These are phyloP conservation scores for Cladosporium cucumerinum DNA, from an alignment of 2,329 filamentous ascomycete species.

Conservation along the genomic window DNA sequence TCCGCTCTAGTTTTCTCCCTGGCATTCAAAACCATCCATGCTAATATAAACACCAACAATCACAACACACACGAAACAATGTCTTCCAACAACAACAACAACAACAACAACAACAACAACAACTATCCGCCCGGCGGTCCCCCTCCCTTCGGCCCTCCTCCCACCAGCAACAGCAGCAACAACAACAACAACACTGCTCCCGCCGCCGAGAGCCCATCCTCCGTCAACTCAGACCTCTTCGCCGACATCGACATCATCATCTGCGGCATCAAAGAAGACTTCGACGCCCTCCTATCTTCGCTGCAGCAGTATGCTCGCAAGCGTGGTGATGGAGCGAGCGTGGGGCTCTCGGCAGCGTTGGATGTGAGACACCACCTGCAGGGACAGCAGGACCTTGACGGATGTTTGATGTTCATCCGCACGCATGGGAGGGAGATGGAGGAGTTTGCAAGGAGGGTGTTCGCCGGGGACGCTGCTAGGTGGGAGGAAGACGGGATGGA, in stretches of 20 bases:
- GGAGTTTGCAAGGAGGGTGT: not conserved
- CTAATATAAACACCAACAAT: not conserved
- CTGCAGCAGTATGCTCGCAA: not conserved
- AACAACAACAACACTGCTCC: not conserved
- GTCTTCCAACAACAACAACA: not conserved
- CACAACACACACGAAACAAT: not conserved
- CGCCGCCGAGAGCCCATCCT: not conserved
- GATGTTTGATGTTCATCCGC: not conserved
- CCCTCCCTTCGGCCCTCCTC: not conserved
- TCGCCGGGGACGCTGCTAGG: not conserved
- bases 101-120: not conserved
- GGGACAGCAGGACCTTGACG: not conserved
- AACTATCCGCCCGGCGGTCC: not conserved
- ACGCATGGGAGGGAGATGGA: not conserved
- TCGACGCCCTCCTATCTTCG: not conserved
- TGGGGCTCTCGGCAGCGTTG: not conserved
- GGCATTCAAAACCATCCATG: not conserved
- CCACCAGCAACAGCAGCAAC: not conserved
- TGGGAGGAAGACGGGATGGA: not conserved
- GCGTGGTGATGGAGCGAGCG: not conserved
- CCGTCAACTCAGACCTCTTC: not conserved
- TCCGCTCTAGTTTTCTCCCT: not conserved
- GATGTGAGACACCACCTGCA: not conserved
- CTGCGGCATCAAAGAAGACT: not conserved
- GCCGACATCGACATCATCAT: not conserved